Evolutionary conservation across 441 rosid species (phyloP).

Genomic region (Arabidopsis lyrata): DNA sequence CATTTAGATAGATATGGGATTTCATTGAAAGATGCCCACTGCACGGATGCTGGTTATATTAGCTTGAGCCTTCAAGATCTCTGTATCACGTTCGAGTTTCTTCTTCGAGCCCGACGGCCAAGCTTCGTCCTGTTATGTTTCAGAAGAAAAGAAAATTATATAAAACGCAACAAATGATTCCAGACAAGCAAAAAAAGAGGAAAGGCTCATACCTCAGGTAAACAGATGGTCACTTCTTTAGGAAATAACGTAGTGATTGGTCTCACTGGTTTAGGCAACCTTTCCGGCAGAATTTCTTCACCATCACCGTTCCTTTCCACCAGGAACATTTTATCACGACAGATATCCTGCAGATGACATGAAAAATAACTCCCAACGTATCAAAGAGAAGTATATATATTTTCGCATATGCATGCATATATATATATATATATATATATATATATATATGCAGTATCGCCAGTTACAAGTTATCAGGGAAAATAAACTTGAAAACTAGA

Average conservation of each 20-base stretch:
- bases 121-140: constrained; percentile 77
- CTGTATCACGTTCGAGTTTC: constrained; percentile 88
- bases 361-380: constrained; percentile 8
- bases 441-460: neutral
- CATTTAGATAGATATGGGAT: neutral
- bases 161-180: constrained; percentile 9
- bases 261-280: constrained; percentile 73
- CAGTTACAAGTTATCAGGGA: constrained; percentile 1
- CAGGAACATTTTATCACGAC: constrained; percentile 57
- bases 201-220: constrained; percentile 77
- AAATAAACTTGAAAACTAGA: neutral
- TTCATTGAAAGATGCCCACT: constrained; percentile 53
- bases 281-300: constrained; percentile 56
- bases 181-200: constrained; percentile 13
- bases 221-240: constrained; percentile 86
- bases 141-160: constrained; percentile 39
- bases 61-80: constrained; percentile 85
- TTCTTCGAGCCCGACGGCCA: constrained; percentile 93
- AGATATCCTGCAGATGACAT: constrained; percentile 68
- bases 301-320: constrained; percentile 64
- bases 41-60: constrained; percentile 66
- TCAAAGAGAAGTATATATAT: constrained; percentile 3
- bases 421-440: neutral
- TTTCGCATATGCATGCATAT: neutral
- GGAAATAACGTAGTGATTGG: constrained; percentile 92